A percentile compares a stretch with the other conserved stretches of the same genome.
phyloP scores from a whole-genome alignment of 2,329 filamentous ascomycete genomes.

The Talaromyces islandicus region DNA sequence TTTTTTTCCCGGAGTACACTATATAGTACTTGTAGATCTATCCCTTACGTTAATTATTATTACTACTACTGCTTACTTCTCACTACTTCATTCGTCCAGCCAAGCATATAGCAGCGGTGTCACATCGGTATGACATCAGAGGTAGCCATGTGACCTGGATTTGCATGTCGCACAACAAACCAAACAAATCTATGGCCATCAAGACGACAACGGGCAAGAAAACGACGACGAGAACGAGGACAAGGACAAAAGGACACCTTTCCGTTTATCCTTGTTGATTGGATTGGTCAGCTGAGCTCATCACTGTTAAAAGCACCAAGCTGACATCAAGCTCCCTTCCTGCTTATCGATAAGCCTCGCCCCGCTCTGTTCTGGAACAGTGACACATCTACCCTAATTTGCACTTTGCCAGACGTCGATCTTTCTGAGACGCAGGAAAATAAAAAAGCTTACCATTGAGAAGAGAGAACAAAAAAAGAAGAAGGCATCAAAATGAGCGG shows the following conservation, averaged over 20 bases:
- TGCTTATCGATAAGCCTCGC: neutral
- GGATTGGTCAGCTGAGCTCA: neutral
- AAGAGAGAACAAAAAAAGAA: neutral
- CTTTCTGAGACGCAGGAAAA: neutral
- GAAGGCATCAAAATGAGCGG: slow-evolving; percentile 3
- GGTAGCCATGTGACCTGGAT: neutral
- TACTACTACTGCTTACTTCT: neutral
- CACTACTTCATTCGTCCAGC: neutral
- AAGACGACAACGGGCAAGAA: neutral
- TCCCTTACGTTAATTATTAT: neutral
- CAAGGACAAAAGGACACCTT: neutral
- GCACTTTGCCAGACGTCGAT: neutral
- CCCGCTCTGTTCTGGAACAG: neutral
- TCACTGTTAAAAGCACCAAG: neutral
- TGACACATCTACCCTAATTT: neutral
- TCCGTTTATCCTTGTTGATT: neutral
- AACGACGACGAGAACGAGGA: neutral
- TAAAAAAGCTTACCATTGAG: neutral
- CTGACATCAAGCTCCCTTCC: neutral
- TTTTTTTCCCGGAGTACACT: too few species aligned
- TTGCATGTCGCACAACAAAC: neutral
- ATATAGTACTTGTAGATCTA: neutral
- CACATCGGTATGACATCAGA: slow-evolving; percentile 17
- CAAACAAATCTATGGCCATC: neutral
- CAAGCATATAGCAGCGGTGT: neutral